phyloP scores from a whole-genome alignment of 1,139 yeast species.

The Yamadazyma blattariae region DNA sequence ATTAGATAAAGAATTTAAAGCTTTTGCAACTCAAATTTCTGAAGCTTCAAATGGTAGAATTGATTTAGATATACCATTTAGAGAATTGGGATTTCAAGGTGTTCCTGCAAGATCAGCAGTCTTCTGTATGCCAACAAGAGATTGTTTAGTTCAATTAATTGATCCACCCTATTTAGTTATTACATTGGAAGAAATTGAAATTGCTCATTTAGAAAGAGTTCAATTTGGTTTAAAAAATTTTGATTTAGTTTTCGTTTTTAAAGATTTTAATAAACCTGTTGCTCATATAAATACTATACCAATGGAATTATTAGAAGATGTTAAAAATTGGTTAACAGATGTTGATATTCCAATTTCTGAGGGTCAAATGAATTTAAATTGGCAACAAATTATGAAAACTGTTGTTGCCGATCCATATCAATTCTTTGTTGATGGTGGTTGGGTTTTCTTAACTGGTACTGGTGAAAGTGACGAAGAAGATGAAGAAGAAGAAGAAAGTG shows the following conservation, averaged over 20 bases:
- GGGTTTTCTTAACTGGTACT: slow-evolving; percentile 83
- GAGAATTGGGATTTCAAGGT: slow-evolving; percentile 96
- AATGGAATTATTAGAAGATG: slow-evolving; percentile 85
- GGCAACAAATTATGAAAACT: slow-evolving; percentile 96
- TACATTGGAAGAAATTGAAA: slow-evolving; percentile 86
- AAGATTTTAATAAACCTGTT: slow-evolving; percentile 83
- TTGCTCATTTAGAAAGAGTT: slow-evolving; percentile 94
- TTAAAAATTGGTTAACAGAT: slow-evolving; percentile 94
- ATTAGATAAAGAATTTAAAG: slow-evolving; percentile 87
- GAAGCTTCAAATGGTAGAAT: slow-evolving; percentile 79
- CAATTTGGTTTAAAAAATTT: slow-evolving; percentile 96
- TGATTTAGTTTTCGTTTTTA: slow-evolving; percentile 91
- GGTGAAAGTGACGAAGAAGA: slow-evolving; percentile 64
- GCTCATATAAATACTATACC: slow-evolving; percentile 94
- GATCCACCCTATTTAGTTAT: slow-evolving; percentile 95
- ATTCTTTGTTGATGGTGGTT: slow-evolving; percentile 92
- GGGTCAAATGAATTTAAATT: slow-evolving; percentile 92
- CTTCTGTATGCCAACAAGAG: slow-evolving; percentile 95
- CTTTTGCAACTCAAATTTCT: slow-evolving; percentile 86
- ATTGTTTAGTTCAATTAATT: slow-evolving; percentile 87
- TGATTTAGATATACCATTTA: slow-evolving; percentile 90
- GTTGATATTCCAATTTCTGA: slow-evolving; percentile 94
- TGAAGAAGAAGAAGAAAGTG: slow-evolving; percentile 59
- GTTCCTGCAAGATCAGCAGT: slow-evolving; percentile 96
- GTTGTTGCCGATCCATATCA: slow-evolving; percentile 90